A percentile compares a stretch with the other conserved stretches of the same genome.
Conservation (phyloP, 2,329 filamentous ascomycete genomes). For the Calonectria montana region DNA sequence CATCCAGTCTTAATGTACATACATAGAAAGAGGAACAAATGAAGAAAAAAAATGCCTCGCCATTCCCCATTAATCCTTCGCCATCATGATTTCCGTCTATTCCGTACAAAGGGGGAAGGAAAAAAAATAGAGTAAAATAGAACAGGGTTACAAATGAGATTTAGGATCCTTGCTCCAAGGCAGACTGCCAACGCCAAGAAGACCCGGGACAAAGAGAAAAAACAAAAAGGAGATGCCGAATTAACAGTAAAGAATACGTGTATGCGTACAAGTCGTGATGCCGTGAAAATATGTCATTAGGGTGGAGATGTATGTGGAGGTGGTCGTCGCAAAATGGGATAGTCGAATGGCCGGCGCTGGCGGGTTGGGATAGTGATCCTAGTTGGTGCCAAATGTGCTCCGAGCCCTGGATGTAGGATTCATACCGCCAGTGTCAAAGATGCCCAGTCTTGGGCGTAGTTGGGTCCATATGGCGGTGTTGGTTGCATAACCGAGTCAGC, state of each 20-base stretch:
- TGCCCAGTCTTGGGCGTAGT: neutral
- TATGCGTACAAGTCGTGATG: constrained; percentile 12
- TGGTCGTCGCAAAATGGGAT: neutral
- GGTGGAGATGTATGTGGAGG: neutral
- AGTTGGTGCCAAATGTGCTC: neutral
- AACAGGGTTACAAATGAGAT: neutral
- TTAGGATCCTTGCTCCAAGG: neutral
- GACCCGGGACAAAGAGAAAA: neutral
- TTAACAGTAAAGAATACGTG: neutral
- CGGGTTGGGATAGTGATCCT: neutral
- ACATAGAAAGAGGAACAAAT: neutral
- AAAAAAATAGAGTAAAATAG: neutral
- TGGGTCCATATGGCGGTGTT: neutral
- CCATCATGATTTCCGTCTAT: neutral
- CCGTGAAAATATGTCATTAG: neutral
- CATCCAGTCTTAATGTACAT: neutral
- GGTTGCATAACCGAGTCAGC: constrained; percentile 3
- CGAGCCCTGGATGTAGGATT: neutral
- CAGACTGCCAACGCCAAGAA: neutral
- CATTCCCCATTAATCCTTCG: neutral
- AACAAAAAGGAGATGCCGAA: neutral
- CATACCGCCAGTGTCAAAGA: neutral
- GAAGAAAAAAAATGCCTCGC: neutral
- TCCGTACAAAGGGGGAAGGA: neutral
- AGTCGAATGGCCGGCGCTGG: neutral